These are phyloP conservation scores for Candida maesae DNA, from an alignment of 805 yeast species.

Conservation along the genomic window DNA sequence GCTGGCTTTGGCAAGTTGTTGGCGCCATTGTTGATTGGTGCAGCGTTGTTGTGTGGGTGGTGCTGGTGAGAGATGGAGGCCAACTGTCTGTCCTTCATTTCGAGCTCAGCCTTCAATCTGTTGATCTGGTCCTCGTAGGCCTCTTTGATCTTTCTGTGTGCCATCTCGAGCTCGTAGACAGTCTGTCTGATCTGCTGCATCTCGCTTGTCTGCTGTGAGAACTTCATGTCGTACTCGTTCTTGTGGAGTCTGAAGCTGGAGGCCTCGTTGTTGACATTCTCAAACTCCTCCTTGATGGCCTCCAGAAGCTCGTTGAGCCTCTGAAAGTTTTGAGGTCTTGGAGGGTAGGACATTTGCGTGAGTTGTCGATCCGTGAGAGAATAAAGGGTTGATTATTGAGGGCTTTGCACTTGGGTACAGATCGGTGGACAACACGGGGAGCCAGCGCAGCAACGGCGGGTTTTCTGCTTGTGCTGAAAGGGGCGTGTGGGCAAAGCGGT, in stretches of 20 bases:
- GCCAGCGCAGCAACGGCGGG: conserved; percentile 1
- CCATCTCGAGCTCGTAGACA: conserved; percentile 88
- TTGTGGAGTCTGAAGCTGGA: conserved; percentile 81
- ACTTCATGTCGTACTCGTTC: conserved; percentile 87
- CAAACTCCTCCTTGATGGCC: conserved; percentile 89
- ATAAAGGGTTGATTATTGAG: neutral
- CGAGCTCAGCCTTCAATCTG: conserved; percentile 81
- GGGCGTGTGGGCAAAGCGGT: too few relatives aligned
- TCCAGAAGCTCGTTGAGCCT: conserved; percentile 78
- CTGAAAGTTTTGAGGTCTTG: conserved; percentile 29
- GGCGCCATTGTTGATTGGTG: conserved; percentile 24
- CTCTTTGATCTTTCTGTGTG: conserved; percentile 92
- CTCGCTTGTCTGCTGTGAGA: conserved; percentile 88
- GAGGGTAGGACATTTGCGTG: conserved; percentile 25
- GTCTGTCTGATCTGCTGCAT: conserved; percentile 92
- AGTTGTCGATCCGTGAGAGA: neutral
- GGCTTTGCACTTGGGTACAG: neutral
- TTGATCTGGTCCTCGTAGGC: conserved; percentile 91
- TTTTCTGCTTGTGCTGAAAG: too few relatives aligned
- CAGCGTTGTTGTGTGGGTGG: conserved; percentile 22
- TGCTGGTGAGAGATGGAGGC: conserved; percentile 40
- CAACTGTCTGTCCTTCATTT: conserved; percentile 65
- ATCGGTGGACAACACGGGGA: too few relatives aligned
- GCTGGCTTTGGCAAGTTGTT: conserved; percentile 25
- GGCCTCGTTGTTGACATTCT: conserved; percentile 80